Evolutionary conservation across 768 basidiomycete species (phyloP).

Genomic region (Daedaleopsis sinensis): DNA sequence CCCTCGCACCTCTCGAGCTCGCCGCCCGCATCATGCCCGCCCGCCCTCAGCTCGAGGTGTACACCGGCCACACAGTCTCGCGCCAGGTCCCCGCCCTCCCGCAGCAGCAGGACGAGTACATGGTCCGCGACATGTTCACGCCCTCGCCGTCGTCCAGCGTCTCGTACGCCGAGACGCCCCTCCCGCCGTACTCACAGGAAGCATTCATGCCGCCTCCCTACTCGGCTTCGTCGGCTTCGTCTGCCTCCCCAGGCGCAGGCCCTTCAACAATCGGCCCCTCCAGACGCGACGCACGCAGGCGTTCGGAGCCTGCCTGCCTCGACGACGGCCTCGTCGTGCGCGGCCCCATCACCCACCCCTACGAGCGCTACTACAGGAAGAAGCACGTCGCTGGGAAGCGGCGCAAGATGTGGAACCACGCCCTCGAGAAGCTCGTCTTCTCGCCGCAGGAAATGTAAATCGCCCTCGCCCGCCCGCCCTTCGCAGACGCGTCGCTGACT

Average conservation of each 20-base stretch:
- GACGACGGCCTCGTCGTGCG: slow-evolving; percentile 10
- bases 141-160: slow-evolving; percentile 13
- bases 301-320: slow-evolving; percentile 6
- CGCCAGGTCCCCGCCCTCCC: background rate
- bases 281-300: slow-evolving; percentile 9
- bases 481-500: background rate
- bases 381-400: slow-evolving; percentile 58
- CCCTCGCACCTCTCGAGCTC: background rate
- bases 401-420: slow-evolving; percentile 78
- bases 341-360: slow-evolving; percentile 57
- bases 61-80: background rate
- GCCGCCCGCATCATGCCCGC: background rate
- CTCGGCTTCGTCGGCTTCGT: background rate
- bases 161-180: background rate
- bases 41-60: slow-evolving; percentile 10
- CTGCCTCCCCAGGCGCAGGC: background rate
- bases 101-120: slow-evolving; percentile 2
- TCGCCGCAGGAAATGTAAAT: slow-evolving; percentile 66
- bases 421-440: slow-evolving; percentile 74
- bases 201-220: background rate
- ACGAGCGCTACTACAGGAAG: slow-evolving; percentile 69
- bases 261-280: background rate
- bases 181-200: slow-evolving; percentile 1
- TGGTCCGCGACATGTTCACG: slow-evolving; percentile 17
- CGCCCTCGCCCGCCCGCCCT: background rate